These are phyloP conservation scores for Chrysoporthe cubensis DNA, from an alignment of 2,329 filamentous ascomycete genomes.

Conservation along the genomic window DNA sequence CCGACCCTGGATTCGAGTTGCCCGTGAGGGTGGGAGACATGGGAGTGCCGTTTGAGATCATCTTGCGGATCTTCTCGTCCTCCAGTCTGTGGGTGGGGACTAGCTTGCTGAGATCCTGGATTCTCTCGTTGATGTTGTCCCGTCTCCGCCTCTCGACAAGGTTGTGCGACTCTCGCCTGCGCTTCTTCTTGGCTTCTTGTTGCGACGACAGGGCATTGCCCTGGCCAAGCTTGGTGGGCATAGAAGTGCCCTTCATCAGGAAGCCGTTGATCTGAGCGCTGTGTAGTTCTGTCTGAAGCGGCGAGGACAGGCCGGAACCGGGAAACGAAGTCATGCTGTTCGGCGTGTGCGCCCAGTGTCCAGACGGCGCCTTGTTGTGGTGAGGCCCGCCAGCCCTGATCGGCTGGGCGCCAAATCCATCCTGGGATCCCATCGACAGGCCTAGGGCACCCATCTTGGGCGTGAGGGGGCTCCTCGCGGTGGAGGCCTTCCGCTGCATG, in stretches of 20 bases:
- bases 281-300: slow-evolving; percentile 68
- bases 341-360: slow-evolving; percentile 87
- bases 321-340: slow-evolving; percentile 83
- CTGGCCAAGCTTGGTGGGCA: slow-evolving; percentile 80
- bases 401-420: slow-evolving; percentile 77
- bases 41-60: slow-evolving; percentile 89
- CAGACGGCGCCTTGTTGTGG: slow-evolving; percentile 84
- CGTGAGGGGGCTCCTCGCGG: slow-evolving; percentile 78
- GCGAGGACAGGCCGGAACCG: slow-evolving; percentile 87
- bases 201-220: slow-evolving; percentile 58
- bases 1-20: slow-evolving; percentile 69
- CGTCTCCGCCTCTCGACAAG: slow-evolving; percentile 90
- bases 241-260: slow-evolving; percentile 83
- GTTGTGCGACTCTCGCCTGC: slow-evolving; percentile 93
- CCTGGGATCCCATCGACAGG: slow-evolving; percentile 68
- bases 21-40: slow-evolving; percentile 81
- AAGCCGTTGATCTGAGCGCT: slow-evolving; percentile 86
- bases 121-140: slow-evolving; percentile 98
- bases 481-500: slow-evolving; percentile 75
- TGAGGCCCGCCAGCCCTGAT: slow-evolving; percentile 70
- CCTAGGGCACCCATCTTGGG: slow-evolving; percentile 81
- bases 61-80: slow-evolving; percentile 95
- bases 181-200: slow-evolving; percentile 91
- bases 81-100: slow-evolving; percentile 92
- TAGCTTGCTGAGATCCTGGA: slow-evolving; percentile 92